phyloP scores from a whole-genome alignment of 345 rosid genomes.

The Gossypium stocksii region DNA sequence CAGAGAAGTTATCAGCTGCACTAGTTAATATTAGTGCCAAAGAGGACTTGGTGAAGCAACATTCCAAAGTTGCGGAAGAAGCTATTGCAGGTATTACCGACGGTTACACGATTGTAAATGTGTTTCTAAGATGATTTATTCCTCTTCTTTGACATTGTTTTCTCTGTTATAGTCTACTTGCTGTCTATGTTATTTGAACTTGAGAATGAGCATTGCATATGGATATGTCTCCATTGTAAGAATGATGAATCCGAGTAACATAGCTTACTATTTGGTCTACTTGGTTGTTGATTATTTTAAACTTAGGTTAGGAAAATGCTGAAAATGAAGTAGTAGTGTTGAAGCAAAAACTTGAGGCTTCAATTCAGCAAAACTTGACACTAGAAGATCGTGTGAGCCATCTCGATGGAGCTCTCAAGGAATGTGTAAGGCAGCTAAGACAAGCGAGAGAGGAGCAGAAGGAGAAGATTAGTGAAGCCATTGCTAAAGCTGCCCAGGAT shows the following conservation, averaged over 20 bases:
- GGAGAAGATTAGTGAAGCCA: conserved; percentile 49
- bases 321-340: conserved; percentile 59
- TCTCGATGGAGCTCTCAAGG: conserved; percentile 89
- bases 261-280: neutral
- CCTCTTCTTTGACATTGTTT: neutral
- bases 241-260: neutral
- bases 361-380: conserved; percentile 36
- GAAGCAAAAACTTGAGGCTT: conserved; percentile 63
- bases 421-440: conserved; percentile 89
- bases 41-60: conserved; percentile 87
- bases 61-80: conserved; percentile 94
- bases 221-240: neutral
- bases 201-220: neutral
- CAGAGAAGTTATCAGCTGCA: conserved; percentile 80
- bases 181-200: neutral
- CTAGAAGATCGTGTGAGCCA: conserved; percentile 77
- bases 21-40: conserved; percentile 74
- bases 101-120: neutral
- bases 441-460: conserved; percentile 81
- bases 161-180: neutral
- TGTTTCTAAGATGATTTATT: neutral
- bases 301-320: conserved; percentile 89
- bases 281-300: neutral
- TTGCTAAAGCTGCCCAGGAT: conserved; percentile 41
- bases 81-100: conserved; percentile 75